phyloP scores from a whole-genome alignment of 2,329 filamentous ascomycete species.

The Helminthosporium solani region DNA sequence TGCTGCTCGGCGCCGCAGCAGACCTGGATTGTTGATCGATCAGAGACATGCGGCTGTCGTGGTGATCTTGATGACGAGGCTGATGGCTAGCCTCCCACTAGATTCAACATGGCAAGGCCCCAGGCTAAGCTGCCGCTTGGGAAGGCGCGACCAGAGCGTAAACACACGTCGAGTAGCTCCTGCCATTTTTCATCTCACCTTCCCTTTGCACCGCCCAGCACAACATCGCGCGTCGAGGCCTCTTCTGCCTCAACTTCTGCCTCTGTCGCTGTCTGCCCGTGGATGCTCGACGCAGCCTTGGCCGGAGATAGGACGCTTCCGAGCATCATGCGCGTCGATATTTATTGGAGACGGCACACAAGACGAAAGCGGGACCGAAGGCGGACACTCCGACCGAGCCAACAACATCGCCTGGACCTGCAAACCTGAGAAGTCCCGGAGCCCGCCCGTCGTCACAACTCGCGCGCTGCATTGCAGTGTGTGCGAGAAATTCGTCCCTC shows the following conservation, averaged over 20 bases:
- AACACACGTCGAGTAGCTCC: not conserved
- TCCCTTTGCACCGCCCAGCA: not conserved
- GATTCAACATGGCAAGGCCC: constrained; percentile 6
- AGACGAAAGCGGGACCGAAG: constrained; percentile 29
- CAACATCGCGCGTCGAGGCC: not conserved
- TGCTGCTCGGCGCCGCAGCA: too few species aligned
- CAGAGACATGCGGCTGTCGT: not conserved
- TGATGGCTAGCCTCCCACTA: constrained; percentile 10
- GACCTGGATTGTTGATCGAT: too few species aligned
- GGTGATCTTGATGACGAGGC: constrained; percentile 6
- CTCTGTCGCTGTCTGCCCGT: constrained; percentile 6
- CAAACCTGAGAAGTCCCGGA: too few species aligned
- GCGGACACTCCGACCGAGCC: not conserved
- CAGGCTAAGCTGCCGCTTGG: constrained; percentile 1
- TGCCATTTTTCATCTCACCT: not conserved
- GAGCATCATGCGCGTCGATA: constrained; percentile 31
- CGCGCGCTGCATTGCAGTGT: too few species aligned
- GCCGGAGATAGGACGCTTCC: constrained; percentile 3
- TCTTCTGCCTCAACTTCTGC: constrained; percentile 1
- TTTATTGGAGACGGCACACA: constrained; percentile 41
- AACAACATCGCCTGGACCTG: too few species aligned
- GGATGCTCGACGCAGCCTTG: constrained; percentile 4
- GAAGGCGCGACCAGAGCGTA: constrained; percentile 1
- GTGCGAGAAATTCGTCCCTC: too few species aligned
- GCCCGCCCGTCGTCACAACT: too few species aligned